A percentile compares a stretch with the other conserved stretches of the same genome.
These are phyloP conservation scores for Umbellularia californica DNA, from an alignment of 164 flowering plant genomes.

Conservation along the genomic window DNA sequence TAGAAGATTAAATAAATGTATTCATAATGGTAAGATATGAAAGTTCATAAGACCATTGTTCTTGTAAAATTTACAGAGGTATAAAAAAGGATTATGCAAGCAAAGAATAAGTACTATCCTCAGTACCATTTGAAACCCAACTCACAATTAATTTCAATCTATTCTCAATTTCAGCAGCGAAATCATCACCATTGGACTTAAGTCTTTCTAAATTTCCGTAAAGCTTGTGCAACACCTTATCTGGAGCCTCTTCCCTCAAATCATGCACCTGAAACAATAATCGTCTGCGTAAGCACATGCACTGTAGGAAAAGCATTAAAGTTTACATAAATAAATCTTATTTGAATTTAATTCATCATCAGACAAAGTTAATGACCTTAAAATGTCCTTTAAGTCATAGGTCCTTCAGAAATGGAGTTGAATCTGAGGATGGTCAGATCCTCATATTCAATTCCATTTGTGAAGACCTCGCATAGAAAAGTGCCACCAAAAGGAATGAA, in stretches of 20 bases:
- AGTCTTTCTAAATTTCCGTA: conserved; percentile 54
- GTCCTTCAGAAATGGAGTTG: background rate
- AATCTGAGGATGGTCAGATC: too few species aligned
- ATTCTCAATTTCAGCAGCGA: conserved; percentile 46
- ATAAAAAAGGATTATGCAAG: background rate
- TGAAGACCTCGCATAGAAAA: too few species aligned
- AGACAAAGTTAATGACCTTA: background rate
- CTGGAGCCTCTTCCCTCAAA: conserved; percentile 63
- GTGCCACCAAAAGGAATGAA: too few species aligned
- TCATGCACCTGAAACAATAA: conserved; percentile 60
- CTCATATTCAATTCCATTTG: too few species aligned
- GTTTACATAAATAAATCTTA: background rate
- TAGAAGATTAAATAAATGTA: background rate
- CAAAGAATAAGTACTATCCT: background rate
- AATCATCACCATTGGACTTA: conserved; percentile 33
- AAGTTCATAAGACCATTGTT: background rate
- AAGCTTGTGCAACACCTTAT: conserved; percentile 49
- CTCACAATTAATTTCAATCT: conserved; percentile 72
- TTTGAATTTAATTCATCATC: background rate
- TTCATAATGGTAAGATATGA: background rate
- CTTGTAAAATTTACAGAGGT: background rate
- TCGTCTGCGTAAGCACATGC: background rate
- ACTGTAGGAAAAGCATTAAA: background rate
- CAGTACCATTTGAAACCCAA: conserved; percentile 8
- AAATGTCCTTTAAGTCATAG: too few species aligned